Evolutionary conservation across 2,329 filamentous ascomycete genomes (phyloP).

Genomic region (Diplodia mutila): DNA sequence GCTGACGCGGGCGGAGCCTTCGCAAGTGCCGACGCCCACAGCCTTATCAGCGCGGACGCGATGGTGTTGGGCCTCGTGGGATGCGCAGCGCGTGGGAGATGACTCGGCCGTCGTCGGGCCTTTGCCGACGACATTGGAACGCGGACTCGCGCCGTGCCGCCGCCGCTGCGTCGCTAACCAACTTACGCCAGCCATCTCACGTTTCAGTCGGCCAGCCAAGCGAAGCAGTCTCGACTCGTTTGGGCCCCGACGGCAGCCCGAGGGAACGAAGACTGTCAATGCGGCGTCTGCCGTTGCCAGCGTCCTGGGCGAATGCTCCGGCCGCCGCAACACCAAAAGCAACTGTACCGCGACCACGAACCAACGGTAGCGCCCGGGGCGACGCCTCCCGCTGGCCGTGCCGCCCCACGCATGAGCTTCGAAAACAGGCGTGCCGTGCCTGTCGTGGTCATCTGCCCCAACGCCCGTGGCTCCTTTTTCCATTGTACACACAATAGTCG

Average conservation of each 20-base stretch:
- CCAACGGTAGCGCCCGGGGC: slow-evolving; percentile 9
- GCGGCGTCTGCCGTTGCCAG: slow-evolving; percentile 5
- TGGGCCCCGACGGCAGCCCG: slow-evolving; percentile 10
- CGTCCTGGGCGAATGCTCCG: not conserved
- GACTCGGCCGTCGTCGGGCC: not conserved
- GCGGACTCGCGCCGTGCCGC: slow-evolving; percentile 19
- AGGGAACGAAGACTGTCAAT: not conserved
- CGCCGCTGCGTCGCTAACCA: slow-evolving; percentile 12
- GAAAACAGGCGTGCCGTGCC: not conserved
- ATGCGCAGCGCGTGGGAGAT: not conserved
- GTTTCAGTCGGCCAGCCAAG: slow-evolving; percentile 16
- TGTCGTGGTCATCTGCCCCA: slow-evolving; percentile 19
- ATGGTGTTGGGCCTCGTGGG: slow-evolving; percentile 4
- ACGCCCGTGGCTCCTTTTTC: slow-evolving; percentile 13
- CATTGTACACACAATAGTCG: too few species aligned
- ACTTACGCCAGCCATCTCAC: not conserved
- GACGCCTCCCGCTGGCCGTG: not conserved
- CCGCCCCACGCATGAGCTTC: slow-evolving; percentile 9
- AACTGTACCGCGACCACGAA: too few species aligned
- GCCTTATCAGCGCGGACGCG: not conserved
- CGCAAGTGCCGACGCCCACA: slow-evolving; percentile 4
- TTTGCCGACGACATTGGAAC: slow-evolving; percentile 14
- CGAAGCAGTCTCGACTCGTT: slow-evolving; percentile 12
- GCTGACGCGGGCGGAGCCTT: slow-evolving; percentile 10
- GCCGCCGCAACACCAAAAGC: slow-evolving; percentile 9